Percentiles rank a stretch among this genome's conserved stretches.
These are phyloP conservation scores for Paradendryphiella salina DNA, from an alignment of 2,329 filamentous ascomycete species.

Conservation along the genomic window DNA sequence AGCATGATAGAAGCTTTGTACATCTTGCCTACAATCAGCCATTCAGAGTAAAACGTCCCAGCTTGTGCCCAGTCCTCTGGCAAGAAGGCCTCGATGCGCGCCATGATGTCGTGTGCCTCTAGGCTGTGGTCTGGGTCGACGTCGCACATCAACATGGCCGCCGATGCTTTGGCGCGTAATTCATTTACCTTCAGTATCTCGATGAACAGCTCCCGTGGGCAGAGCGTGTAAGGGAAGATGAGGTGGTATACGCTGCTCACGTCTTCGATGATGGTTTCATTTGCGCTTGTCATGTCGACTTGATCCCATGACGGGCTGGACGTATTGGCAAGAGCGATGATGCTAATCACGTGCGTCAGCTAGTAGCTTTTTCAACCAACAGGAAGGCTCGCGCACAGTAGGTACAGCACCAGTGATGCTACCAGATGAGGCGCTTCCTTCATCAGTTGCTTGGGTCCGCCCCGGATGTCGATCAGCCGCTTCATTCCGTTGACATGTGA, in stretches of 20 bases:
- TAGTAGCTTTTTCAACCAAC: background rate
- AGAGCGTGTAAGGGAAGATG: conserved; percentile 36
- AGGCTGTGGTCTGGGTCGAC: conserved; percentile 13
- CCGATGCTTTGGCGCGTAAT: conserved; percentile 22
- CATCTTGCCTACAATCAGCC: conserved; percentile 29
- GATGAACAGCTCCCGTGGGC: conserved; percentile 31
- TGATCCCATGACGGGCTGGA: conserved; percentile 34
- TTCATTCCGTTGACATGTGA: conserved; percentile 34
- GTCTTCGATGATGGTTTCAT: conserved; percentile 19
- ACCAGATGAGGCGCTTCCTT: conserved; percentile 22
- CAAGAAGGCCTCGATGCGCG: conserved; percentile 27
- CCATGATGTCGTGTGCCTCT: conserved; percentile 27
- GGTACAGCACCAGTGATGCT: conserved; percentile 28
- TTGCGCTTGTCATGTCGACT: conserved; percentile 22
- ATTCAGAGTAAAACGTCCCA: conserved; percentile 24
- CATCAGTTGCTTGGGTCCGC: conserved; percentile 28
- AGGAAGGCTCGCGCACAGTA: conserved; percentile 24
- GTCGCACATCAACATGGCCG: conserved; percentile 10
- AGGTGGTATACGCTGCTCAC: conserved; percentile 27
- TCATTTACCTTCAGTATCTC: conserved; percentile 32
- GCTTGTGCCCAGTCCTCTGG: conserved; percentile 37
- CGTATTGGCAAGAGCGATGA: conserved; percentile 31
- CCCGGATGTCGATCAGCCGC: conserved; percentile 34
- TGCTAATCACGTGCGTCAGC: conserved; percentile 17
- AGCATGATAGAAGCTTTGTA: conserved; percentile 32